Base-by-base conservation (phyloP, 805 yeast species). In the Phaffomyces opuntiae region DNA sequence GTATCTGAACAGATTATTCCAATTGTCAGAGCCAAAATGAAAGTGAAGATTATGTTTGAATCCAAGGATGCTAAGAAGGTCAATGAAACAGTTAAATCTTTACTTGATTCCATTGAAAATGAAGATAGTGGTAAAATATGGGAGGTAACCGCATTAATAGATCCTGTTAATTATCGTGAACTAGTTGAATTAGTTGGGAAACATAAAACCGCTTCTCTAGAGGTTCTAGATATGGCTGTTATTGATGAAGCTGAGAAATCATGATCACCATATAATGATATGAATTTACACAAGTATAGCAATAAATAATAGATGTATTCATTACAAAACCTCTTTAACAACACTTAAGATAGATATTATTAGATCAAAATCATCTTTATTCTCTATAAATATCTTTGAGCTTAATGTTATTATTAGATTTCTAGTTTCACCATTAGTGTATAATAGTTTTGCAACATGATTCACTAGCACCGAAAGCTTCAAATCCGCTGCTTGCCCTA, bases 11-110 rank as follows among this genome's bases (percentile, higher is more conserved):
- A 93, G 64, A 69, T 89, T 31, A 83, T 93, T 26, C 98, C 98
- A 9, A 90, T 93, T 47, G 95, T 88, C 0, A 74, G 99, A 53
- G 98, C 98, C 0, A 83, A 83, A 56, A 93, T 93, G 99, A 81
- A 87, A 65, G 75, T 93, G 36, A 80, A 81, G 53, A 68, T 88
- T n/a, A 64, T 74, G 0, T 65, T 86, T 40, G 70, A 73, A 24
- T 69, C 74, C 9, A 76, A 82, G 51, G 80, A 76, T 5, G 75
- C 77, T 14, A 71, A 72, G 41, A 65, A 64, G 40, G 60, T 72
- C 39, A 59, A 63, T 9, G 78, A 73, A 21, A 65, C 66, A 38
- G 49, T 80, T 14, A 68, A 66, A 39, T 65, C 65, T 3, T 51
- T 75, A 36, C 59, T 77, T 27, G 75, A 67, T 7, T 64, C 67